Conservation (phyloP, 176 grass and related monocot genomes). For the Pontederia crassipes region DNA sequence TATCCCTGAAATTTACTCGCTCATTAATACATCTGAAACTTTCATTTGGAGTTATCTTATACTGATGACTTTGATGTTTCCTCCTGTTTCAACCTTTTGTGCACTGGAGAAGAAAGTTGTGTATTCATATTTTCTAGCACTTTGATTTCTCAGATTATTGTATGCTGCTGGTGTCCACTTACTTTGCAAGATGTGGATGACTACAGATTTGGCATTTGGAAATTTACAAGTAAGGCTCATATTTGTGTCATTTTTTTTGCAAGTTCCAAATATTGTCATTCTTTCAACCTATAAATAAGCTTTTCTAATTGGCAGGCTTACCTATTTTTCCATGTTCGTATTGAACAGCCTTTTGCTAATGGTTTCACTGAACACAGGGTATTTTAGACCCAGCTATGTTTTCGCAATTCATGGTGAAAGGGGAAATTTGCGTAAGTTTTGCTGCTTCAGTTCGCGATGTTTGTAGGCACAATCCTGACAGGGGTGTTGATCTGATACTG, state of each 20-base stretch:
- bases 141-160: conserved; percentile 30
- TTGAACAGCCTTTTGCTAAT: background rate
- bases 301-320: too few species aligned
- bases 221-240: conserved; percentile 69
- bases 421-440: conserved; percentile 61
- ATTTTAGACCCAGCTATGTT: conserved; percentile 55
- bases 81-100: too few species aligned
- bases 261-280: too few species aligned
- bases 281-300: too few species aligned
- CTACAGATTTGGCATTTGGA: conserved; percentile 67
- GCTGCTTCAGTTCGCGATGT: conserved; percentile 85
- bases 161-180: conserved; percentile 70
- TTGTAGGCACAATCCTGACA: conserved; percentile 86
- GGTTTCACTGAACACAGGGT: conserved; percentile 38
- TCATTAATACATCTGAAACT: too few species aligned
- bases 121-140: background rate
- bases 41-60: too few species aligned
- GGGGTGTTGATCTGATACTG: conserved; percentile 87
- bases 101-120: background rate
- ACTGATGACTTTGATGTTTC: too few species aligned
- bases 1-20: too few species aligned
- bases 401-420: conserved; percentile 46
- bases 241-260: conserved; percentile 16
- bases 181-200: conserved; percentile 80
- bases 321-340: too few species aligned